Evolutionary conservation across 805 yeast species (phyloP).

Genomic region (Saturnispora galanensis): DNA sequence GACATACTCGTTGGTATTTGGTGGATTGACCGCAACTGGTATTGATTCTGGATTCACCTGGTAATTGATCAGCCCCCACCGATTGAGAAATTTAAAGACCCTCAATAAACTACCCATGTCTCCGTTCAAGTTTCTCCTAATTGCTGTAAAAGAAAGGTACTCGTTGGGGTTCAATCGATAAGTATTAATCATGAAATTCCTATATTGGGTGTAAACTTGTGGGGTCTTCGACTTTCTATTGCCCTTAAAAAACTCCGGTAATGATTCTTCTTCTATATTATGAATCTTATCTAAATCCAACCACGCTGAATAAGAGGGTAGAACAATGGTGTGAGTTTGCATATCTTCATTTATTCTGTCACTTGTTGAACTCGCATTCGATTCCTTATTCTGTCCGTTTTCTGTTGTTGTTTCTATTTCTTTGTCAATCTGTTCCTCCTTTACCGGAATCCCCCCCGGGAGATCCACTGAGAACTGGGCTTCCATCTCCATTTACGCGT

Average conservation of each 20-base stretch:
- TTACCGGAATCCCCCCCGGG: no score
- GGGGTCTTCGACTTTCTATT: conserved; percentile 67
- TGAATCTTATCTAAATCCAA: conserved; percentile 64
- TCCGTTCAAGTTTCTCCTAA: conserved; percentile 82
- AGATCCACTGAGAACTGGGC: no score
- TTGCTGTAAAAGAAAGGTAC: conserved; percentile 80
- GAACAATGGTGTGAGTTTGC: conserved; percentile 76
- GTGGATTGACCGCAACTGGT: conserved; percentile 62
- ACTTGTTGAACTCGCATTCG: background rate
- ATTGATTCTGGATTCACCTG: conserved; percentile 76
- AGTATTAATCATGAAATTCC: conserved; percentile 84
- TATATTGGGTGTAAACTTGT: conserved; percentile 64
- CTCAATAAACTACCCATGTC: conserved; percentile 86
- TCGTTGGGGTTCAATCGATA: conserved; percentile 85
- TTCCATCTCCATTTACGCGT: no score
- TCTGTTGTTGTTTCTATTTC: no score
- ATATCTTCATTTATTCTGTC: conserved; percentile 11
- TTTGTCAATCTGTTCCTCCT: no score
- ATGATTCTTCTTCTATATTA: conserved; percentile 67
- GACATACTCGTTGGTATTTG: conserved; percentile 66
- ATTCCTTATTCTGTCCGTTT: no score
- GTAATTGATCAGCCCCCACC: conserved; percentile 91
- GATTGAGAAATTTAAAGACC: conserved; percentile 70
- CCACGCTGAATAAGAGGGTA: conserved; percentile 88
- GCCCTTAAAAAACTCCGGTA: conserved; percentile 76